These are phyloP conservation scores for Yueomyces sp. DNA, from an alignment of 805 yeast species.

Conservation along the genomic window DNA sequence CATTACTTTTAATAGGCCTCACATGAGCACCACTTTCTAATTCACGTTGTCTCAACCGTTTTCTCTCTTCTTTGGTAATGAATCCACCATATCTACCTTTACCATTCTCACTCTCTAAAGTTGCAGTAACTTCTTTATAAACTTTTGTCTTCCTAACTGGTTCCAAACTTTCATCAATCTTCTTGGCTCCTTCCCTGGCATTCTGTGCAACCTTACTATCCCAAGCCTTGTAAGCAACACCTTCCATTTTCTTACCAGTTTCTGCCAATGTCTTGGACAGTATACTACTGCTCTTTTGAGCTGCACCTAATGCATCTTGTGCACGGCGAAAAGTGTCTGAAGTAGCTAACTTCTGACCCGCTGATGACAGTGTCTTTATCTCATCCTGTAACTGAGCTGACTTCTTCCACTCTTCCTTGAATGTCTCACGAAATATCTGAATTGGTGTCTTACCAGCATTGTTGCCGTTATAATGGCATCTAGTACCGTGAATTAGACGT, in stretches of 20 bases:
- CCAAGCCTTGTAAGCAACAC: slow-evolving; percentile 86
- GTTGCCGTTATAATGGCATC: no score
- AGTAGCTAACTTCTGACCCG: slow-evolving; percentile 87
- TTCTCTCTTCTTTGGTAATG: slow-evolving; percentile 72
- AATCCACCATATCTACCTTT: slow-evolving; percentile 86
- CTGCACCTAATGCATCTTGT: slow-evolving; percentile 78
- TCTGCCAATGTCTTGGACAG: slow-evolving; percentile 63
- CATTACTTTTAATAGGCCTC: slow-evolving; percentile 61
- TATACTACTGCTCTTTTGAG: slow-evolving; percentile 61
- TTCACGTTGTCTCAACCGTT: slow-evolving; percentile 52
- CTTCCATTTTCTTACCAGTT: slow-evolving; percentile 91
- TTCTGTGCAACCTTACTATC: slow-evolving; percentile 85
- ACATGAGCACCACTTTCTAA: slow-evolving; percentile 45
- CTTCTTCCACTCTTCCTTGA: slow-evolving; percentile 82
- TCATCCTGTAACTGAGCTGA: slow-evolving; percentile 81
- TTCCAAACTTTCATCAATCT: slow-evolving; percentile 72
- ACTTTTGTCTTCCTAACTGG: slow-evolving; percentile 87
- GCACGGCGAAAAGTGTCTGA: slow-evolving; percentile 89
- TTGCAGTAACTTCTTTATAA: slow-evolving; percentile 78
- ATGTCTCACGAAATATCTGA: slow-evolving; percentile 87
- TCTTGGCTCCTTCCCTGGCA: slow-evolving; percentile 79
- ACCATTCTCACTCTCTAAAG: slow-evolving; percentile 79
- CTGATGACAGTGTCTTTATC: slow-evolving; percentile 89
- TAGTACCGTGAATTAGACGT: no score
- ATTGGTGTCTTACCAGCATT: slow-evolving; percentile 39